phyloP scores from a whole-genome alignment of 306 rosid genomes.

The Prinsepia uniflora region DNA sequence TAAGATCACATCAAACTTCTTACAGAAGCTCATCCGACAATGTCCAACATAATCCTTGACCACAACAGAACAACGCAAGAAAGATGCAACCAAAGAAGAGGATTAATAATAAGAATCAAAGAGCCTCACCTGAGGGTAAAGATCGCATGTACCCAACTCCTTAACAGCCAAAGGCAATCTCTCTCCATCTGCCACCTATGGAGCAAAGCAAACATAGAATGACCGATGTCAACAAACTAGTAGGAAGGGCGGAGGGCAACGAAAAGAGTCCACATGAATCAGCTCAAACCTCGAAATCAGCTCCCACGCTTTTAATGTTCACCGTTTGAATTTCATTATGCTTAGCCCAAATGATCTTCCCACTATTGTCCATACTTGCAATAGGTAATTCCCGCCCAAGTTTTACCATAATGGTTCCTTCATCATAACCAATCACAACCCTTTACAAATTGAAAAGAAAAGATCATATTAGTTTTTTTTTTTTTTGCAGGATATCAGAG shows the following conservation, averaged over 20 bases:
- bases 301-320: constrained; percentile 91
- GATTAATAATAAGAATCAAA: background rate
- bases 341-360: constrained; percentile 97
- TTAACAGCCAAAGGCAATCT: constrained; percentile 90
- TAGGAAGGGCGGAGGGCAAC: constrained; percentile 13
- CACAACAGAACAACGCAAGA: background rate
- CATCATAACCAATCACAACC: constrained; percentile 98
- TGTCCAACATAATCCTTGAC: background rate
- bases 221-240: constrained; percentile 12
- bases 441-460: constrained; percentile 21
- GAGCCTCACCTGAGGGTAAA: constrained; percentile 86
- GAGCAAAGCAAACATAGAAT: constrained; percentile 27
- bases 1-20: background rate
- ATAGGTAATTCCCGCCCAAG: constrained; percentile 98
- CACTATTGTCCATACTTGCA: constrained; percentile 98
- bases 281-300: constrained; percentile 75
- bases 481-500: background rate
- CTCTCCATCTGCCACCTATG: constrained; percentile 93
- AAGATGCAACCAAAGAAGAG: background rate
- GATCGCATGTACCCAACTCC: constrained; percentile 98
- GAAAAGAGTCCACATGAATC: constrained; percentile 3
- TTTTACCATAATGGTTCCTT: constrained; percentile 98
- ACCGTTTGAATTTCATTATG: constrained; percentile 97
- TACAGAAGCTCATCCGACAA: background rate
- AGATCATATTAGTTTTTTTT: background rate